These are phyloP conservation scores for Blastobotrys persicus DNA, from an alignment of 1,139 yeast genomes.

Conservation along the genomic window DNA sequence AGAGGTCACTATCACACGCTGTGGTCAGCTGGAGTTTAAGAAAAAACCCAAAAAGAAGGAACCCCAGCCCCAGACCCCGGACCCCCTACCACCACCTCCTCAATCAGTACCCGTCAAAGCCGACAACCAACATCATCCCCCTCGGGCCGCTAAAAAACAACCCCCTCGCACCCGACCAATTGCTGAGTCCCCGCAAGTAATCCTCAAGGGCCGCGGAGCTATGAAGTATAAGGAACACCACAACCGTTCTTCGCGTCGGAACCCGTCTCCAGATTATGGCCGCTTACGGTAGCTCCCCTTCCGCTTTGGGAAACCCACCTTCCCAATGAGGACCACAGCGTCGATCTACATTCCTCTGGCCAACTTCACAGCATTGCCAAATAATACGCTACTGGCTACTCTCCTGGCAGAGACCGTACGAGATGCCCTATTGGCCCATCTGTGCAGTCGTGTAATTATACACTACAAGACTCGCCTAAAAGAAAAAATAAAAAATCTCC, in stretches of 20 bases:
- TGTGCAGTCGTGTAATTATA: too few species aligned
- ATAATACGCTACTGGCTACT: too few species aligned
- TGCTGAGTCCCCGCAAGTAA: constrained; percentile 11
- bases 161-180: background rate
- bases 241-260: background rate
- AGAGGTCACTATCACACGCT: constrained; percentile 51
- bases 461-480: too few species aligned
- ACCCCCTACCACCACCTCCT: background rate
- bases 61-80: background rate
- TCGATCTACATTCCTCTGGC: background rate
- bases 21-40: constrained; percentile 49
- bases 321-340: constrained; percentile 3
- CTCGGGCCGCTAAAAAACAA: background rate
- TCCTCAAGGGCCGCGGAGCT: constrained; percentile 34
- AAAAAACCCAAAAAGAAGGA: constrained; percentile 7
- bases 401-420: too few species aligned
- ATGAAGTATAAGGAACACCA: constrained; percentile 30
- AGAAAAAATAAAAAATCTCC: too few species aligned
- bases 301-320: background rate
- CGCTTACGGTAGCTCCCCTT: background rate
- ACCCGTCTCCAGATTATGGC: constrained; percentile 6
- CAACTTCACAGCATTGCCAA: too few species aligned
- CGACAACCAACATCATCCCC: background rate
- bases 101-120: background rate
- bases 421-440: too few species aligned